These are phyloP conservation scores for Phytophthora fragariae DNA, from an alignment of 352 stramenopile genomes.

Conservation along the genomic window DNA sequence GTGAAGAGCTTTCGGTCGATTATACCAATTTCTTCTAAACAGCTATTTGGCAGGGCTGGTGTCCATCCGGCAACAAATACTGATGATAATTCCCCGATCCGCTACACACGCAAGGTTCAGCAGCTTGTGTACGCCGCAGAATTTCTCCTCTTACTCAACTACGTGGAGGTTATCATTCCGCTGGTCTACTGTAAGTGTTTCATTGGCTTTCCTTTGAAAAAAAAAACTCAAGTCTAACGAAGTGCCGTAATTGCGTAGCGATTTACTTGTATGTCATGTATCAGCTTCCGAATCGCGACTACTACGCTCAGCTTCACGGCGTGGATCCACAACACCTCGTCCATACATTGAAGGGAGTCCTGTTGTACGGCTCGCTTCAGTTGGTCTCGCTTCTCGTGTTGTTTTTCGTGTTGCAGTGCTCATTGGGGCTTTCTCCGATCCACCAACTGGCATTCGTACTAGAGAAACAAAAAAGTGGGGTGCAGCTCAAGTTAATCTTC, in stretches of 20 bases:
- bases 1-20: background rate
- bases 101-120: background rate
- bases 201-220: background rate
- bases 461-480: background rate
- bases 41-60: background rate
- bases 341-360: background rate
- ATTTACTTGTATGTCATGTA: background rate
- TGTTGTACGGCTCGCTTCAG: background rate
- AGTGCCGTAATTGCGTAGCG: background rate
- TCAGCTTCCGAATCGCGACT: background rate
- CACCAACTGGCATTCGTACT: background rate
- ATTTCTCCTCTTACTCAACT: slow-evolving; percentile 1
- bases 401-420: background rate
- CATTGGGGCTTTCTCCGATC: background rate
- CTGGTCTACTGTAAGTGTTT: background rate
- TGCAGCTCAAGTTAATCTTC: background rate
- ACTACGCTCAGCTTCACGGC: background rate
- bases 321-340: background rate
- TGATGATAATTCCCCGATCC: background rate
- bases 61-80: background rate
- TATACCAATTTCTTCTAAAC: background rate
- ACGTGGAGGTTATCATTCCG: background rate
- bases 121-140: background rate
- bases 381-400: background rate
- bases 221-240: background rate